These are phyloP conservation scores for Lecanicillium sp. DNA, from an alignment of 2,329 filamentous ascomycete genomes.

Conservation along the genomic window DNA sequence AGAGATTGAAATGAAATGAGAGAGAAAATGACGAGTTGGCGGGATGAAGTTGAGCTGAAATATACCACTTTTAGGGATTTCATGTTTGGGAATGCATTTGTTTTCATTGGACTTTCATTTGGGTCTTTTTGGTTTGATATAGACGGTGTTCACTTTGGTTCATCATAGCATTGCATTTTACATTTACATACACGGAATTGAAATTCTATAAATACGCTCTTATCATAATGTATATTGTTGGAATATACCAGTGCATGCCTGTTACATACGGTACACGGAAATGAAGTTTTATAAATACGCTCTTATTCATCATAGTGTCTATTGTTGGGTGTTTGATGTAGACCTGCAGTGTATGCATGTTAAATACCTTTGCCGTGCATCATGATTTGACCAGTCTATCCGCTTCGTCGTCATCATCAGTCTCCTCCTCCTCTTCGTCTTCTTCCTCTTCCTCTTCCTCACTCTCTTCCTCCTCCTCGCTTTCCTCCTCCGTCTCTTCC, in stretches of 20 bases:
- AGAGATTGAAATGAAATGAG: too few relatives aligned
- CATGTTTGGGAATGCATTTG: too few relatives aligned
- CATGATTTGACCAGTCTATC: constrained; percentile 33
- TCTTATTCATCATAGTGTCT: not conserved
- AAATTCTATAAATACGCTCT: too few relatives aligned
- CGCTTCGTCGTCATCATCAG: constrained; percentile 36
- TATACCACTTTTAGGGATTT: too few relatives aligned
- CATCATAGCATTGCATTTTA: not conserved
- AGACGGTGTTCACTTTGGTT: constrained; percentile 4
- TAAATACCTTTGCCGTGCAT: constrained; percentile 2
- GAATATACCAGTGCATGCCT: too few relatives aligned
- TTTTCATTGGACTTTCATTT: not conserved
- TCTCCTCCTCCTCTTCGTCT: constrained; percentile 39
- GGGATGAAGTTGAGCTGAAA: too few relatives aligned
- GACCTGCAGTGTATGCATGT: too few relatives aligned
- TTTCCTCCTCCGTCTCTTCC: constrained; percentile 41
- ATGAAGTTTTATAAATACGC: too few relatives aligned
- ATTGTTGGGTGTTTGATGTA: not conserved
- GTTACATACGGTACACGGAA: too few relatives aligned
- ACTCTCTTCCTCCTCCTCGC: constrained; percentile 42
- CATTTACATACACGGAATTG: not conserved
- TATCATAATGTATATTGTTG: constrained; percentile 10
- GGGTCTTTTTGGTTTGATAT: not conserved
- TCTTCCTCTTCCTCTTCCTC: constrained; percentile 35
- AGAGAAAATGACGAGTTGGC: too few relatives aligned